Evolutionary conservation across 2,329 filamentous ascomycete genomes (phyloP).

Genomic region (Emmonsia crescens): DNA sequence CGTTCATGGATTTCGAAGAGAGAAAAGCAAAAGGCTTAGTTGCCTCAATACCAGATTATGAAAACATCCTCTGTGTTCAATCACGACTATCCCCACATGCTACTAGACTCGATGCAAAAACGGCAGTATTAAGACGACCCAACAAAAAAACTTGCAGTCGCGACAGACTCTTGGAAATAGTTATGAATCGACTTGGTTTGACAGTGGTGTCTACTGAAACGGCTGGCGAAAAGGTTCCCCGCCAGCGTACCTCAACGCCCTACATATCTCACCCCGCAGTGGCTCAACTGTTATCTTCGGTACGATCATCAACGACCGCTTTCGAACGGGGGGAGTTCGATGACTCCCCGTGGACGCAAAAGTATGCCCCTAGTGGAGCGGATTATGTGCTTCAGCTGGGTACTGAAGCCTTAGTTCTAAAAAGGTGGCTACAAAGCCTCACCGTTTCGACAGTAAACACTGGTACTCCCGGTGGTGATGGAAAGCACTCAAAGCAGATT

Average conservation of each 20-base stretch:
- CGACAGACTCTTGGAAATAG: neutral
- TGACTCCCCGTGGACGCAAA: slow-evolving; percentile 61
- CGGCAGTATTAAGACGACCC: neutral
- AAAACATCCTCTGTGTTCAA: slow-evolving; percentile 22
- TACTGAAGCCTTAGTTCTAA: slow-evolving; percentile 58
- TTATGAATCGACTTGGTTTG: neutral
- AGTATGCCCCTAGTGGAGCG: slow-evolving; percentile 65
- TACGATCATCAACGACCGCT: slow-evolving; percentile 56
- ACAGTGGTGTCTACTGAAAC: neutral
- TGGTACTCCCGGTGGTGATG: slow-evolving; percentile 31
- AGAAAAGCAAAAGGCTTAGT: slow-evolving; percentile 31
- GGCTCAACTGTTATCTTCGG: slow-evolving; percentile 45
- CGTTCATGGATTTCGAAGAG: slow-evolving; percentile 12
- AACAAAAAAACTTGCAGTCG: neutral
- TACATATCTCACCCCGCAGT: slow-evolving; percentile 48
- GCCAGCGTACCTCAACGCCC: neutral
- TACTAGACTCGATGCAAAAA: neutral
- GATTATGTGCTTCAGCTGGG: slow-evolving; percentile 65
- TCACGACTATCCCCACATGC: slow-evolving; percentile 9
- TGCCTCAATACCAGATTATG: slow-evolving; percentile 22
- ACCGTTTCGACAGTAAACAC: slow-evolving; percentile 67
- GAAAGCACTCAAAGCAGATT: slow-evolving; percentile 17
- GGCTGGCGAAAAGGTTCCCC: neutral
- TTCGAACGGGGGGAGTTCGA: slow-evolving; percentile 76
- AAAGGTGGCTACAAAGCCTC: slow-evolving; percentile 69